Evolutionary conservation across 2,329 filamentous ascomycete genomes (phyloP).

Genomic region (Trichophyton verrucosum): DNA sequence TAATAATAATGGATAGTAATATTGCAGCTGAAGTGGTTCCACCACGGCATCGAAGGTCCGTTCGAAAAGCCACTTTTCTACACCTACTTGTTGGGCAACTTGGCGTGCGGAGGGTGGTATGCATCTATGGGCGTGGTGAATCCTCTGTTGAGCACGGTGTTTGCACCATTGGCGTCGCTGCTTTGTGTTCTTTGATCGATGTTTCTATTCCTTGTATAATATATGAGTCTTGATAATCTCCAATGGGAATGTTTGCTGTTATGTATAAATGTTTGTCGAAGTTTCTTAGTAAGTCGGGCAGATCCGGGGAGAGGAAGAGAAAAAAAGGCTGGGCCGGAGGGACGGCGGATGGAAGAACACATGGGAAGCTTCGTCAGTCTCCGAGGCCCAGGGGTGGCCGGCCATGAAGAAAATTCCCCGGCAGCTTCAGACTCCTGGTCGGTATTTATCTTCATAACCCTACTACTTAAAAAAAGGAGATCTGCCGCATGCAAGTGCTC

Average conservation of each 20-base stretch:
- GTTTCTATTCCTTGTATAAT: not conserved
- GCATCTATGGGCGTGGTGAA: not conserved
- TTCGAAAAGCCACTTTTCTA: not conserved
- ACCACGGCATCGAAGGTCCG: not conserved
- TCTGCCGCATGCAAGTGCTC: no score
- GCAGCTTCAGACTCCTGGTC: not conserved
- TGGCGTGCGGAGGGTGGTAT: not conserved
- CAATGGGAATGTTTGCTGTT: not conserved
- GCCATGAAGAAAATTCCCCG: not conserved
- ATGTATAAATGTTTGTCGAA: not conserved
- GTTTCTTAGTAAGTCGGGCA: not conserved
- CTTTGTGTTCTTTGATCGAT: not conserved
- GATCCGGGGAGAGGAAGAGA: not conserved
- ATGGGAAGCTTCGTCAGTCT: not conserved
- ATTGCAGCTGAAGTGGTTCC: not conserved
- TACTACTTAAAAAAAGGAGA: no score
- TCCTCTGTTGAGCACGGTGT: not conserved
- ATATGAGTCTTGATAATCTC: not conserved
- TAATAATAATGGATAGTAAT: not conserved
- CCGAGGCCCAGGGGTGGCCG: not conserved
- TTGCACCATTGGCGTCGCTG: not conserved
- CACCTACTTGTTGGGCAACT: slow-evolving; percentile 1
- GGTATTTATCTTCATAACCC: no score
- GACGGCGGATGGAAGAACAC: not conserved
- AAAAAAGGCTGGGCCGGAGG: not conserved